phyloP scores from a whole-genome alignment of 371 early-diverging fungal genomes.

The Apophysomyces ossiformis region DNA sequence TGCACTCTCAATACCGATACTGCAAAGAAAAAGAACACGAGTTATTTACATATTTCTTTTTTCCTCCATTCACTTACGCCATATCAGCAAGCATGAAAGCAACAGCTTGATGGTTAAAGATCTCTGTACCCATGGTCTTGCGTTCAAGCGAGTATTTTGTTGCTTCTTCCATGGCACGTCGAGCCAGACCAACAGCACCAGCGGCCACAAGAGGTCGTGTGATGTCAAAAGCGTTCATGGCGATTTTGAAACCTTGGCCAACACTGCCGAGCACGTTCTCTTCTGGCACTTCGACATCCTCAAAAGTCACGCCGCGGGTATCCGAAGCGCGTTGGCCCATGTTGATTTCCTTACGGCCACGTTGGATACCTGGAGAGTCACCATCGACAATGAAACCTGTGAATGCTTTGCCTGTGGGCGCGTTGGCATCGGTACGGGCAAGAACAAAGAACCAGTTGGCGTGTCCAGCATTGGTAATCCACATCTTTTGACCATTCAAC shows the following conservation, averaged over 20 bases:
- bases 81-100: conserved; percentile 97
- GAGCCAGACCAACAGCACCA: conserved; percentile 91
- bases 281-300: conserved; percentile 91
- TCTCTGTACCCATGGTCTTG: conserved; percentile 95
- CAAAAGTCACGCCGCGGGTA: conserved; percentile 95
- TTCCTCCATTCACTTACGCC: conserved; percentile 56
- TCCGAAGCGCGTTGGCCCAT: conserved; percentile 96
- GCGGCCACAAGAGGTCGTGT: conserved; percentile 93
- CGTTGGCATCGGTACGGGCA: conserved; percentile 85
- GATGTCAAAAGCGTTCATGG: conserved; percentile 97
- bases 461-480: conserved; percentile 96
- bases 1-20: conserved; percentile 83
- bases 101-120: conserved; percentile 91
- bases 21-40: conserved; percentile 12
- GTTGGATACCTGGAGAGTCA: conserved; percentile 84
- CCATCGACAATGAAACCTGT: conserved; percentile 97
- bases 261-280: conserved; percentile 80
- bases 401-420: conserved; percentile 88
- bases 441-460: conserved; percentile 99
- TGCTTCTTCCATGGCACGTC: conserved; percentile 95
- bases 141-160: conserved; percentile 88
- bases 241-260: conserved; percentile 94
- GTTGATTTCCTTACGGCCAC: conserved; percentile 96
- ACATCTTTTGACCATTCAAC: conserved; percentile 80
- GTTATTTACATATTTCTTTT: conserved; percentile 48